Evolutionary conservation across 495 filamentous ascomycete genomes (phyloP).

Genomic region (Penicillium robsamsonii): DNA sequence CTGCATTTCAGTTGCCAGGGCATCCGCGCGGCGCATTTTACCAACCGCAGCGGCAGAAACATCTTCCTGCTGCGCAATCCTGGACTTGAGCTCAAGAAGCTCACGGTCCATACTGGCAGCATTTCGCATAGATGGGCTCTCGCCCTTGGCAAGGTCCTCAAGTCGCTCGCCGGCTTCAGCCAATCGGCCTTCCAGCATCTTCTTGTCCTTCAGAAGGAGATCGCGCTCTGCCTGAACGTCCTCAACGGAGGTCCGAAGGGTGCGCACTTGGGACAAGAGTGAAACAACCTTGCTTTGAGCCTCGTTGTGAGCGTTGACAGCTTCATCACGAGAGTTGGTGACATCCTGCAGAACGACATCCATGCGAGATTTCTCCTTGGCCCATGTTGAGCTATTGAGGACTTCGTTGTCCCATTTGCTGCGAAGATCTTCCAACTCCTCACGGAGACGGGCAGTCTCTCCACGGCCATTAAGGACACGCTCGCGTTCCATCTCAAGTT

Average conservation of each 20-base stretch:
- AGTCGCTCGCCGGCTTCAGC: constrained; percentile 84
- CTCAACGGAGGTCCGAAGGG: constrained; percentile 78
- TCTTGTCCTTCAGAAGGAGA: constrained; percentile 82
- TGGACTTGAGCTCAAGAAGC: constrained; percentile 84
- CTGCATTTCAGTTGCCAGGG: constrained; percentile 82
- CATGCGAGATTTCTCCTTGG: constrained; percentile 92
- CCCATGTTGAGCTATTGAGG: constrained; percentile 95
- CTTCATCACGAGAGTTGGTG: constrained; percentile 86
- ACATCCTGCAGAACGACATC: constrained; percentile 90
- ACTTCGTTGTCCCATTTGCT: constrained; percentile 99
- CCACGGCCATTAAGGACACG: constrained; percentile 67
- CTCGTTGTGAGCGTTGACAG: constrained; percentile 88
- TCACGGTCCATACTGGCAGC: constrained; percentile 88
- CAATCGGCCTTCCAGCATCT: constrained; percentile 80
- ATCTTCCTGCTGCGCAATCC: constrained; percentile 90
- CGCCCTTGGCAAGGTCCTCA: constrained; percentile 85
- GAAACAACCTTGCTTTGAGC: constrained; percentile 89
- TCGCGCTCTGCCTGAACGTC: constrained; percentile 86
- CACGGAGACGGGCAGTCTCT: constrained; percentile 74
- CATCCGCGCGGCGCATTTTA: constrained; percentile 97
- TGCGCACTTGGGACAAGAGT: constrained; percentile 87
- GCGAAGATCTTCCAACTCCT: constrained; percentile 91
- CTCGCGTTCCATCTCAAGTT: constrained; percentile 91
- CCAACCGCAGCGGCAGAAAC: constrained; percentile 88
- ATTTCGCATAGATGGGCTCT: constrained; percentile 87